Evolutionary conservation across 106 monocot genomes (phyloP), one percentile per base, ranked within the genome.

Genomic region (Acorus gramineus): DNA sequence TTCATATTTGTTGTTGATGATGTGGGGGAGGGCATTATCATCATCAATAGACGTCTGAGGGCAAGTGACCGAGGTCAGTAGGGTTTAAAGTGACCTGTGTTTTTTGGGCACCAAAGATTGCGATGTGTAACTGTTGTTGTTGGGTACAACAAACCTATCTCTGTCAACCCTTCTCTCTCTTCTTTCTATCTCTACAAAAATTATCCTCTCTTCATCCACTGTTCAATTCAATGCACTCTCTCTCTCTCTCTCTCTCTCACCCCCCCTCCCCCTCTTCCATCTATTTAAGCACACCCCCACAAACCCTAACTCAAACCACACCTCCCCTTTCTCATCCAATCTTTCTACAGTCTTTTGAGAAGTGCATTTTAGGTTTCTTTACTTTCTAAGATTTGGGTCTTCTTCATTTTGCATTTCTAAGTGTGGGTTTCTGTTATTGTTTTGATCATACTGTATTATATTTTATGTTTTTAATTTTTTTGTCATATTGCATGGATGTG

Each of bases 101-200:
- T 60, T 74, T 74, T 66, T 11, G 50, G 55, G n/a, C 45, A 47
- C 76, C 58, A 11, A 42, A n/a, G 74, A 75, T 75, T 60, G 68
- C 60, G 74, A 75, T 75, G 74, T 75, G 46, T 68, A 75, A 75
- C 68, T 75, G 68, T 75, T 75, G 56, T 65, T 65, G 11, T 59
- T 73, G 51, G 57, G 48, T 65, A 44, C 66, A 66, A 50, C 55
- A 47, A 6, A 48, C 47, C 1, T 8, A 62, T 6, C 62, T 62
- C 46, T 13, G 47, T 53, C 71, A 47, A 45, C 48, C 54, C 55
- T 12, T 71, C 62, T 44, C 6, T 62, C 44, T 61, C 7, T 54
- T 28, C 14, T 63, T 52, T 55, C 71, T 54, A 58, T 47, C 55
- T 62, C 13, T 12, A 53, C 10, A 71, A 47, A 52, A 42, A 71